A percentile compares a stretch with the other conserved stretches of the same genome.
These are phyloP conservation scores for Alternaria sp. DNA, from an alignment of 2,329 filamentous ascomycete species.

Conservation along the genomic window DNA sequence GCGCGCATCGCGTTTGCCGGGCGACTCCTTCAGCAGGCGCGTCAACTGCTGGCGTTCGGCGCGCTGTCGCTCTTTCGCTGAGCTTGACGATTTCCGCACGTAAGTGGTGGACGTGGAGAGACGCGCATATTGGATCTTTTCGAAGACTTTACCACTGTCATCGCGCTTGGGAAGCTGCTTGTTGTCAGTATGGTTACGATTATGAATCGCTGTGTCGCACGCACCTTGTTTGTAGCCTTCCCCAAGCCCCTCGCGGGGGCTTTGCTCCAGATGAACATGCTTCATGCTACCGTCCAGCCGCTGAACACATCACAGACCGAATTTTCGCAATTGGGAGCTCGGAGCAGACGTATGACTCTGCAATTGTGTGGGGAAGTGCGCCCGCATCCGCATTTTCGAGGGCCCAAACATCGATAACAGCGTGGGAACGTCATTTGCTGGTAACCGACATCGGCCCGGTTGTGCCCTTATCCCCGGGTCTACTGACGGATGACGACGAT, in stretches of 20 bases:
- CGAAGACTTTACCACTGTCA: conserved; percentile 23
- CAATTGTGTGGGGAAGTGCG: conserved; percentile 13
- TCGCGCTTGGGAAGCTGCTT: conserved; percentile 32
- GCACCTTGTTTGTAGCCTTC: conserved; percentile 35
- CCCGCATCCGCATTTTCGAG: conserved; percentile 11
- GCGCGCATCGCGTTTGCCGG: conserved; percentile 91
- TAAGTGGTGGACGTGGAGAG: conserved; percentile 26
- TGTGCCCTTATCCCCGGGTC: conserved; percentile 8
- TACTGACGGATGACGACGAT: conserved; percentile 1
- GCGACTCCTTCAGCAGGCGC: conserved; percentile 78
- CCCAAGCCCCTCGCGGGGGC: conserved; percentile 47
- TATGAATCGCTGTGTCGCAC: conserved; percentile 18
- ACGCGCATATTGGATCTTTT: conserved; percentile 14
- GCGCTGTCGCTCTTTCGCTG: conserved; percentile 48
- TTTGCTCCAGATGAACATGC: conserved; percentile 49
- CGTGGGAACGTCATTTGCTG: conserved; percentile 25
- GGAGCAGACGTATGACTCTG: conserved; percentile 17
- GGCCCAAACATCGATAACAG: conserved; percentile 10
- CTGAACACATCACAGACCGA: conserved; percentile 14
- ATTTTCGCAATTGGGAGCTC: conserved; percentile 1
- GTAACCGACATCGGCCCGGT: conserved; percentile 27
- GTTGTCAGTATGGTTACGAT: conserved; percentile 20
- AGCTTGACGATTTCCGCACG: conserved; percentile 35
- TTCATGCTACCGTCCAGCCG: conserved; percentile 46
- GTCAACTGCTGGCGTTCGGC: conserved; percentile 50